Conservation (phyloP, 768 basidiomycete species). For the Steccherinum ochraceum region DNA sequence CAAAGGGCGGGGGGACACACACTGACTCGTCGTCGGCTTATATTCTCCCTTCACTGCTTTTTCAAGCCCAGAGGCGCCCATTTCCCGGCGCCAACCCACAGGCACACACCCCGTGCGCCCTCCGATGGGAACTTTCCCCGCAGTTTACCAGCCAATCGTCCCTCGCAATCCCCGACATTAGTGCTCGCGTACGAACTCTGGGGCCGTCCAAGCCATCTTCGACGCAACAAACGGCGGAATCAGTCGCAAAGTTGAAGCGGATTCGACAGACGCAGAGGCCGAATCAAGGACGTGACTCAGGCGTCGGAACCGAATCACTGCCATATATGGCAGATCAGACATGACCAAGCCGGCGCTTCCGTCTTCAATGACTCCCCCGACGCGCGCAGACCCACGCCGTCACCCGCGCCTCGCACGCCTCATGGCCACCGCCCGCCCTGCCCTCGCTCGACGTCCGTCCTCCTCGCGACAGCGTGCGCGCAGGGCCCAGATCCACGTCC, state of each 20-base stretch:
- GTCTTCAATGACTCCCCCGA: not conserved
- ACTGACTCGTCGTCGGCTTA: slow-evolving; percentile 19
- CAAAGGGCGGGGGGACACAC: slow-evolving; percentile 9
- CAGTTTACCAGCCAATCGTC: not conserved
- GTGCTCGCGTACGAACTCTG: no score
- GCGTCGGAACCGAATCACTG: not conserved
- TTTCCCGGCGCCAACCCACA: not conserved
- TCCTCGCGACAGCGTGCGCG: not conserved
- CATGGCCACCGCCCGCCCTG: no score
- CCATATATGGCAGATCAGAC: not conserved
- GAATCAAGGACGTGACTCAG: not conserved
- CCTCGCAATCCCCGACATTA: not conserved
- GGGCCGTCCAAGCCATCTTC: no score
- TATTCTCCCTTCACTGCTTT: slow-evolving; percentile 17
- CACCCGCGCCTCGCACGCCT: not conserved
- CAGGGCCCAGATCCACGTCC: no score
- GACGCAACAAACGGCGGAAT: not conserved
- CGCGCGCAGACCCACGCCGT: not conserved
- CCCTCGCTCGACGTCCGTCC: not conserved
- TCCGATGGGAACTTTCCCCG: not conserved
- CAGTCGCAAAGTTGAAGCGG: not conserved
- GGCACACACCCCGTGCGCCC: not conserved
- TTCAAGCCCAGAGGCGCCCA: slow-evolving; percentile 26
- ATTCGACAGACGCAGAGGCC: not conserved
- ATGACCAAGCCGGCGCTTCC: not conserved